phyloP scores from a whole-genome alignment of 2,329 filamentous ascomycete species.

The Teratosphaeria nubilosa region DNA sequence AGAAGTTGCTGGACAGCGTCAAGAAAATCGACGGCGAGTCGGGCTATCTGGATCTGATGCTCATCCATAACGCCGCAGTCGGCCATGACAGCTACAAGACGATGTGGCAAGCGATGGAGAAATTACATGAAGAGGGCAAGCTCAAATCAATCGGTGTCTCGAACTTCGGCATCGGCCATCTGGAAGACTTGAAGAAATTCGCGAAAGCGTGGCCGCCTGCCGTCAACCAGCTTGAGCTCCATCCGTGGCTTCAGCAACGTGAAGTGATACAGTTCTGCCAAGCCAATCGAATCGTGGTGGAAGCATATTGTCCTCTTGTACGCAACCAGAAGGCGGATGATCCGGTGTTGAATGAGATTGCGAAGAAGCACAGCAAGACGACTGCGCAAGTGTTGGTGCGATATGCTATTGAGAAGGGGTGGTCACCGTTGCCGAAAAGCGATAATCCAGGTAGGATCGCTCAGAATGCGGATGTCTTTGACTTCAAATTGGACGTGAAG shows the following conservation, averaged over 20 bases:
- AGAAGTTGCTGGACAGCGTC: slow-evolving; percentile 51
- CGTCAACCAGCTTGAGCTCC: slow-evolving; percentile 66
- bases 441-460: slow-evolving; percentile 56
- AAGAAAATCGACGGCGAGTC: slow-evolving; percentile 46
- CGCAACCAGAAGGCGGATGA: slow-evolving; percentile 64
- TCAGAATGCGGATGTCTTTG: slow-evolving; percentile 55
- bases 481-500: slow-evolving; percentile 46
- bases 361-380: slow-evolving; percentile 62
- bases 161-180: slow-evolving; percentile 55
- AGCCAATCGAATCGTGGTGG: slow-evolving; percentile 49
- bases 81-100: slow-evolving; percentile 47
- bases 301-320: slow-evolving; percentile 58
- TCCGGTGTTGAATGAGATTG: slow-evolving; percentile 51
- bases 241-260: slow-evolving; percentile 61
- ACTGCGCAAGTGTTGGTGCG: slow-evolving; percentile 69
- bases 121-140: slow-evolving; percentile 48
- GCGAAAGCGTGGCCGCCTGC: slow-evolving; percentile 60
- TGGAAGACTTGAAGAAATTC: slow-evolving; percentile 57
- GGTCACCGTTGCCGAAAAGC: slow-evolving; percentile 61
- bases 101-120: slow-evolving; percentile 59
- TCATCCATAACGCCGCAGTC: slow-evolving; percentile 56
- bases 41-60: slow-evolving; percentile 61
- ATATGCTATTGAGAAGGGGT: slow-evolving; percentile 73
- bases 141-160: slow-evolving; percentile 60
- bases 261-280: slow-evolving; percentile 49